Base-by-base conservation (phyloP, 2,329 filamentous ascomycete species). In the Apiospora phragmitis region DNA sequence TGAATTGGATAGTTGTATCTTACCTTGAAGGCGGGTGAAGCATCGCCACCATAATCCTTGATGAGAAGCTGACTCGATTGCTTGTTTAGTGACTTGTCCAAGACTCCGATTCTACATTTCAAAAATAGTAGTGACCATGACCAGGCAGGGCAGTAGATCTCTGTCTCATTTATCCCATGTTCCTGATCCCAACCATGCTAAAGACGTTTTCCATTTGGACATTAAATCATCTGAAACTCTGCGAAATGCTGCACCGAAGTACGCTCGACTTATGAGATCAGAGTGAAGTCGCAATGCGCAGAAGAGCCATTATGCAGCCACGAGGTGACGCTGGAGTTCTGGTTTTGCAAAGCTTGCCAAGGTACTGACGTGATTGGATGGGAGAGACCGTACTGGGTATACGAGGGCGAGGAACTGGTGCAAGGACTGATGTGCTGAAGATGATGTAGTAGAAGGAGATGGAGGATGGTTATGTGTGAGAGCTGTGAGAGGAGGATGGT, bases 301-400 rank as follows among this genome's bases (percentile, higher is more conserved):
- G 65, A 67, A 67, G 65, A 67, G 65, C 65, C 65, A 67, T 67
- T 67, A 35, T 42, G 65, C 65, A 43, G 65, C 21, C 65, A 67
- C 65, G 3, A 45, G 18, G 65, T 43, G 65, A 67, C 65, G 65
- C 65, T 67, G 65, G 65, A 26, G 65, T 67, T 67, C 65, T 67
- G 65, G 8, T 67, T 24, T 8, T 67, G 43, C 65, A 29, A 43
- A 21, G 41, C 43, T 67, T 47, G 41, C 41, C 41, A 67, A 67
- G 8, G 65, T 67, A 43, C 41, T 67, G 65, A 47, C 38, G n/a
- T 12, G 6, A 9, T 47, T 21, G 65, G 38, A 29, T 43, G n/a
- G 65, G n/a, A 67, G 65, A 26, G 29, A 24, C 11, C 29, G 65
- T 67, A 47, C 43, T 67, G 65, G n/a, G 29, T 24, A 67, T 67